phyloP scores from a whole-genome alignment of 495 filamentous ascomycete genomes.

The Penicillium verhagenii region DNA sequence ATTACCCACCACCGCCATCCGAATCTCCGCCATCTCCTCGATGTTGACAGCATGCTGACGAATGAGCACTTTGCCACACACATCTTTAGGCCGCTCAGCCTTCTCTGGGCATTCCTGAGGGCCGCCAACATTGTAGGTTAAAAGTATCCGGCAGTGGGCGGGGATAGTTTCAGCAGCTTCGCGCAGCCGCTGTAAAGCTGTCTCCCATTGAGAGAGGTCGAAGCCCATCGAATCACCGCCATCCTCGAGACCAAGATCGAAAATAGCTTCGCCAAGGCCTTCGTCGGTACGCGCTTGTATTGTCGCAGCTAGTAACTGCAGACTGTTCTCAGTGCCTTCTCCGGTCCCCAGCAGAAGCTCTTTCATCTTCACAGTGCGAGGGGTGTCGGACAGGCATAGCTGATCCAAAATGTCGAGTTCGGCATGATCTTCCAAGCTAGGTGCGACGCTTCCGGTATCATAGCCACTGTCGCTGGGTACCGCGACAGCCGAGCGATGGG shows the following conservation, averaged over 20 bases:
- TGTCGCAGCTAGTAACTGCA: slow-evolving; percentile 58
- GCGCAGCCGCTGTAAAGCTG: slow-evolving; percentile 66
- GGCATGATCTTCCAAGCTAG: slow-evolving; percentile 67
- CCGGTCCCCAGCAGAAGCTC: slow-evolving; percentile 68
- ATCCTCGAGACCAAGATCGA: slow-evolving; percentile 90
- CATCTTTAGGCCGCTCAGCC: slow-evolving; percentile 64
- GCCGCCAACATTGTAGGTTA: slow-evolving; percentile 89
- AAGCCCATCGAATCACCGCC: slow-evolving; percentile 90
- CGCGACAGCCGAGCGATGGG: slow-evolving; percentile 52
- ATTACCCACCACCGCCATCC: slow-evolving; percentile 96
- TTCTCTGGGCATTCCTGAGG: slow-evolving; percentile 62
- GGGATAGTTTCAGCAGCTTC: slow-evolving; percentile 62
- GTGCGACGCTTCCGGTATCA: slow-evolving; percentile 37
- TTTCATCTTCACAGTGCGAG: slow-evolving; percentile 66
- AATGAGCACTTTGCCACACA: slow-evolving; percentile 80
- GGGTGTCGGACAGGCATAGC: slow-evolving; percentile 75
- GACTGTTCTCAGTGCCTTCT: slow-evolving; percentile 58
- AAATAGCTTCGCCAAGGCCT: slow-evolving; percentile 86
- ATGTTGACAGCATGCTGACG: slow-evolving; percentile 68
- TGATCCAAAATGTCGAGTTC: slow-evolving; percentile 92
- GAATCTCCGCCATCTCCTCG: slow-evolving; percentile 91
- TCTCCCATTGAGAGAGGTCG: slow-evolving; percentile 72
- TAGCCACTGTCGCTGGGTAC: slow-evolving; percentile 46
- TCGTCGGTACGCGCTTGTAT: slow-evolving; percentile 71
- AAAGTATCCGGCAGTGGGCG: slow-evolving; percentile 73